Base-by-base conservation (phyloP, 1,284 basidiomycete species). In the Cystobasidium pallidum region DNA sequence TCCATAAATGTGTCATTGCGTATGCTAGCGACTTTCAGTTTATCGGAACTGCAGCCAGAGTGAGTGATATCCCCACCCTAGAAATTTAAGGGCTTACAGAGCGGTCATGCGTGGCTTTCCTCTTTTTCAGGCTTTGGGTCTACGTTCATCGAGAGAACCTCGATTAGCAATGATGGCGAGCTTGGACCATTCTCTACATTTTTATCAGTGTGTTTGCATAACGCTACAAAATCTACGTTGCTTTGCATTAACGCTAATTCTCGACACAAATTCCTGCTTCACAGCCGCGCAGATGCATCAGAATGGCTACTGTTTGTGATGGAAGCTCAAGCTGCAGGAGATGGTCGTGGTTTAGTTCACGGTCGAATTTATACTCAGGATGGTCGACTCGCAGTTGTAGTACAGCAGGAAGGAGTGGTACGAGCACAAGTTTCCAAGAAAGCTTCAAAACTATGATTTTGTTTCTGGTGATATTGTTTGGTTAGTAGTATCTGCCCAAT, bases 321-420 rank as follows among this genome's bases (percentile, higher is more conserved):
- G 65, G 66, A 70, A 30, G 34, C 66, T 1, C 62, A 62, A 26
- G 65, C 52, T 26, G 70, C 71, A 2, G 57, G 55, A 13, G 43
- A 66, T 36, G 71, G 74, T 13, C n/a, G 74, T 13, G 74, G 74
- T 19, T 30, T 66, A 11, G 74, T 73, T 10, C 21, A 51, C 24
- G 71, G 71, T n/a, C 21, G 70, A 2, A 82, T 94, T 76, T 94
- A 91, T 79, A 88, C 89, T 6, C 84, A 84, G 41, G 81, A 83
- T 26, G 92, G 92, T 3, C 85, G 81, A 11, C 83, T 94, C 24
- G 84, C 93, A 19, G 92, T 92, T 13, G 86, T 90, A 10, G 88
- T 88, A 39, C 86, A 87, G 24, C 92, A 95, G 80, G 92, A 94
- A 83, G 92, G 92, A 2, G 90, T 84, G 10, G 81, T 84, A 10